Evolutionary conservation across 345 rosid genomes (phyloP), one percentile per base, ranked within the genome.

Genomic region (Alliaria petiolata): DNA sequence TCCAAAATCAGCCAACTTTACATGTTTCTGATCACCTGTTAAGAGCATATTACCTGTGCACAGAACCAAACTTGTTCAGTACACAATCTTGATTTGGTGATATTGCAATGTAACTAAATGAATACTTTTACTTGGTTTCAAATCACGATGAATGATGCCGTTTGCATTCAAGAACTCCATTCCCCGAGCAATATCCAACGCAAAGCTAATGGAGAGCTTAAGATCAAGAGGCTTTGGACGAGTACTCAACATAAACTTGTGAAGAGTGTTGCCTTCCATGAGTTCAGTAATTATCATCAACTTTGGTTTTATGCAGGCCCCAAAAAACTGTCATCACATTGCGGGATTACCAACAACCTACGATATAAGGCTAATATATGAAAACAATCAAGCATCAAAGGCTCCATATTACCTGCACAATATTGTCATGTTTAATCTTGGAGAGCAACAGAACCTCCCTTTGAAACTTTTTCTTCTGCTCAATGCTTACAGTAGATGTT

Each of bases 131-230:
- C 93, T 77, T 9, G 96, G 93, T 77, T 89, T 87, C 39, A 89
- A 62, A 69, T 89, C 93, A 10, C 93, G 93, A 72, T 89, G 96
- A 68, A 89, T 86, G 80, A 89, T 83, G 78, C 89, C 84, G 56
- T 83, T 85, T 28, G 83, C 85, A 68, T 89, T 89, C 83, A 89
- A 72, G 59, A 83, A 84, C 74, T 83, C 87, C 96, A 89, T 87
- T 34, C 87, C 96, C 59, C 67, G 78, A 46, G 89, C 78, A 38
- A 89, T 80, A 43, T 85, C 87, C 72, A 89, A 65, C 0, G 89
- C 96, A 54, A 83, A 84, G 67, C 84, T 71, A 50, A 86, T 49
- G 1, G 83, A 62, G 36, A 76, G 84, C 71, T 69, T 74, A 43
- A 80, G n/a, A 65, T 87, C 86, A 10, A 83, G 83, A 54, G 63